A percentile compares a stretch with the other conserved stretches of the same genome.
Evolutionary conservation across 805 yeast genomes (phyloP).

Genomic region (Lachancea sp.): DNA sequence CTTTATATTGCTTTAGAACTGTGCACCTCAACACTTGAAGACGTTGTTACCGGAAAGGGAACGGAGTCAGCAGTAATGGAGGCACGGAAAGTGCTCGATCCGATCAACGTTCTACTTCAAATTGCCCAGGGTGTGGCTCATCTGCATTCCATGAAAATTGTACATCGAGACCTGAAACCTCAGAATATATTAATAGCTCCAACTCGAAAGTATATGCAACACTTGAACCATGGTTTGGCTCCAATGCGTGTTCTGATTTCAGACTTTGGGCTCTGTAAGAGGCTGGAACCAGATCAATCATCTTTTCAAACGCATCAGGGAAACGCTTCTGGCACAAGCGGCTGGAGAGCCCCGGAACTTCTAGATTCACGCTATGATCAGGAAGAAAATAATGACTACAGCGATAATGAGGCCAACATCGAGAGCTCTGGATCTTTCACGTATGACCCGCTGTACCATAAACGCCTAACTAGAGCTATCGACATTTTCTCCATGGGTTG

Average conservation of each 20-base stretch:
- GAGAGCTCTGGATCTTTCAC: constrained; percentile 32
- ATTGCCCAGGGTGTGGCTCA: constrained; percentile 81
- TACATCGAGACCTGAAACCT: constrained; percentile 92
- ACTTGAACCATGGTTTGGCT: constrained; percentile 6
- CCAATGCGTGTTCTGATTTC: constrained; percentile 64
- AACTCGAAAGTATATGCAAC: constrained; percentile 40
- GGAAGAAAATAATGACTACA: constrained; percentile 22
- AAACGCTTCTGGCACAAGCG: constrained; percentile 93
- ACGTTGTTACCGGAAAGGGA: constrained; percentile 55
- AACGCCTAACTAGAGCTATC: constrained; percentile 77
- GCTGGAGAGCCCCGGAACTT: constrained; percentile 97
- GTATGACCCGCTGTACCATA: constrained; percentile 39
- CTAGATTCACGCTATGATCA: constrained; percentile 29
- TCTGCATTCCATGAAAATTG: constrained; percentile 82
- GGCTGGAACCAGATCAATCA: constrained; percentile 84
- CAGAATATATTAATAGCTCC: constrained; percentile 85
- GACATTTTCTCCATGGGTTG: constrained; percentile 95
- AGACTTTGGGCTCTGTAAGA: constrained; percentile 93
- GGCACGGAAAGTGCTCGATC: constrained; percentile 39
- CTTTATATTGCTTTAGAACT: constrained; percentile 88
- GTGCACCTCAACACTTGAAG: constrained; percentile 85
- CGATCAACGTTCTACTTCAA: constrained; percentile 58
- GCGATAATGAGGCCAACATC: constrained; percentile 7
- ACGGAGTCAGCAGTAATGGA: constrained; percentile 32
- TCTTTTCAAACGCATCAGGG: constrained; percentile 82